These are phyloP conservation scores for Aspergillus baeticus DNA, from an alignment of 495 filamentous ascomycete genomes.

Conservation along the genomic window DNA sequence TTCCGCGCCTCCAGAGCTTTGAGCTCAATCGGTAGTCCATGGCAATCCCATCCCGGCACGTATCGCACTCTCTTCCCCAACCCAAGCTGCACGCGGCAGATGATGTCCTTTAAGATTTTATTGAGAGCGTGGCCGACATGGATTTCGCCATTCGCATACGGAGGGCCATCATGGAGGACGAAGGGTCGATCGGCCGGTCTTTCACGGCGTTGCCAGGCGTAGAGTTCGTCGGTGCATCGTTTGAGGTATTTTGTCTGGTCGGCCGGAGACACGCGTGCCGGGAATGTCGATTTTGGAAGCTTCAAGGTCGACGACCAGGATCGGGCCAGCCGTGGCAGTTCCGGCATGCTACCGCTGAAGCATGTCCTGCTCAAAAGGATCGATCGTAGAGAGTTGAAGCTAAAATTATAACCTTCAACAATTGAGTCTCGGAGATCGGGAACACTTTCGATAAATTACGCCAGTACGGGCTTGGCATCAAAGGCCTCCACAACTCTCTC, in stretches of 20 bases:
- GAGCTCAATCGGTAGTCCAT: slow-evolving; percentile 95
- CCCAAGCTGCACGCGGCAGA: slow-evolving; percentile 75
- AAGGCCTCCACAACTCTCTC: too few species aligned
- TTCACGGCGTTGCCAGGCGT: slow-evolving; percentile 75
- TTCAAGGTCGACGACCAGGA: slow-evolving; percentile 61
- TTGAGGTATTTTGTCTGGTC: slow-evolving; percentile 65
- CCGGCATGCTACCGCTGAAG: slow-evolving; percentile 46
- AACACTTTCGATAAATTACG: slow-evolving; percentile 1
- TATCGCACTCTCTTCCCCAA: slow-evolving; percentile 79
- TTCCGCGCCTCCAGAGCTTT: slow-evolving; percentile 76
- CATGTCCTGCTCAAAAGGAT: slow-evolving; percentile 26
- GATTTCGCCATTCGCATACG: slow-evolving; percentile 92
- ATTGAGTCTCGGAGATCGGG: neutral
- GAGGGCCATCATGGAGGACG: slow-evolving; percentile 91
- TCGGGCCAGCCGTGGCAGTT: slow-evolving; percentile 44
- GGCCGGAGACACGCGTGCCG: slow-evolving; percentile 47
- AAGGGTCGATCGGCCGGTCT: slow-evolving; percentile 62
- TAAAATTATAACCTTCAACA: neutral
- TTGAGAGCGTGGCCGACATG: slow-evolving; percentile 98
- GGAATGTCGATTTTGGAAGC: slow-evolving; percentile 60
- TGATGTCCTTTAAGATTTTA: slow-evolving; percentile 95
- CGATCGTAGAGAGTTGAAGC: slow-evolving; percentile 8
- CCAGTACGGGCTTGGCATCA: slow-evolving; percentile 3
- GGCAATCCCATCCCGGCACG: slow-evolving; percentile 96
- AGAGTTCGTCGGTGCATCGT: slow-evolving; percentile 82